phyloP scores from a whole-genome alignment of 371 early-diverging fungal species.

The Rhizopus arrhizus region DNA sequence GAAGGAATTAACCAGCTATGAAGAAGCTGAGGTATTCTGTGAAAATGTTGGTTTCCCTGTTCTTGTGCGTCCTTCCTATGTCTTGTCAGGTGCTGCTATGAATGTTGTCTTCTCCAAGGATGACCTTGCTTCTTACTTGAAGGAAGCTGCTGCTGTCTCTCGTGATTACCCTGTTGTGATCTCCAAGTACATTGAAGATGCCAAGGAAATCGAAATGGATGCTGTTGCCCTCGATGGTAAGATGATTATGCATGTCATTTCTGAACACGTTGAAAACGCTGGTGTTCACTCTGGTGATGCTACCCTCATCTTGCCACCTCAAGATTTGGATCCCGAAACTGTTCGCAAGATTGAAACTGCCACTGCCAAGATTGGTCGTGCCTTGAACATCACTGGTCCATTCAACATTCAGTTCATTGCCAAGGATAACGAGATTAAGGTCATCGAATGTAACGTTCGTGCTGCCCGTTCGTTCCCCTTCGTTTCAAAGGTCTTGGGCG shows the following conservation, averaged over 20 bases:
- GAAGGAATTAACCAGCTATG: slow-evolving; percentile 86
- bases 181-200: slow-evolving; percentile 92
- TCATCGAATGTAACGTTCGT: slow-evolving; percentile 96
- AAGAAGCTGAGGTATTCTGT: slow-evolving; percentile 84
- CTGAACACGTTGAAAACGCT: slow-evolving; percentile 96
- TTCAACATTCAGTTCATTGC: slow-evolving; percentile 97
- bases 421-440: slow-evolving; percentile 92
- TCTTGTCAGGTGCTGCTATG: slow-evolving; percentile 96
- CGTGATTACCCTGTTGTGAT: slow-evolving; percentile 93
- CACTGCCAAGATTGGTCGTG: slow-evolving; percentile 86
- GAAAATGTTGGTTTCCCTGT: slow-evolving; percentile 89
- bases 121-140: slow-evolving; percentile 79
- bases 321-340: slow-evolving; percentile 87
- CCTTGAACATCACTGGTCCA: slow-evolving; percentile 92
- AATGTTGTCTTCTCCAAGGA: slow-evolving; percentile 84
- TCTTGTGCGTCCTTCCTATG: slow-evolving; percentile 93
- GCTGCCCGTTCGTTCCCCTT: slow-evolving; percentile 96
- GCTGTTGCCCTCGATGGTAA: slow-evolving; percentile 91
- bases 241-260: slow-evolving; percentile 84
- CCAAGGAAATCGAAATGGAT: slow-evolving; percentile 96
- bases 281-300: slow-evolving; percentile 98
- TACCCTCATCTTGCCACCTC: slow-evolving; percentile 89
- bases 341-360: slow-evolving; percentile 83
- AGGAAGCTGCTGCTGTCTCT: slow-evolving; percentile 85
- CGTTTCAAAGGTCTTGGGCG: slow-evolving; percentile 89